These are phyloP conservation scores for Pouteria campechiana DNA, from an alignment of 179 eudicot species.

Conservation along the genomic window DNA sequence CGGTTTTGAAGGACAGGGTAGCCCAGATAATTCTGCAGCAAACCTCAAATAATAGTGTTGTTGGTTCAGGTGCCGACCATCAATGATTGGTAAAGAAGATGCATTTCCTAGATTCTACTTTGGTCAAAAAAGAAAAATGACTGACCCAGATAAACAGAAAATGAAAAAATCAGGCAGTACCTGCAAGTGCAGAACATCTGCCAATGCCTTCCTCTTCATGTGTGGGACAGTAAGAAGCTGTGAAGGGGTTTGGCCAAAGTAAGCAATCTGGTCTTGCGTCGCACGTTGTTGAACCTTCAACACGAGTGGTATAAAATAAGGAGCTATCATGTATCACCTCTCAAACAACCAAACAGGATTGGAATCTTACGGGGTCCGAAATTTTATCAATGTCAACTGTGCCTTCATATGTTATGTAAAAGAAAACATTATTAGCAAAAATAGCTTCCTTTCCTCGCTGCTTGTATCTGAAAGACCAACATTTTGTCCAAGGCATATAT, in stretches of 20 bases:
- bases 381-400: constrained; percentile 87
- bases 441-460: constrained; percentile 98
- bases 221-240: constrained; percentile 89
- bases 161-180: constrained; percentile 18
- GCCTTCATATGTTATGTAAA: constrained; percentile 93
- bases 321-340: constrained; percentile 10
- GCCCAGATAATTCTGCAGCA: too few species aligned
- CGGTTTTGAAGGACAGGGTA: too few species aligned
- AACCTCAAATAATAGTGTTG: too few species aligned
- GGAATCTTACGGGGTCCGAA: constrained; percentile 63
- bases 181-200: constrained; percentile 95
- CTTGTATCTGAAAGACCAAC: constrained; percentile 47
- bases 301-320: constrained; percentile 8
- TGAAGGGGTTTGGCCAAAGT: constrained; percentile 98
- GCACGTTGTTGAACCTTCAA: constrained; percentile 90
- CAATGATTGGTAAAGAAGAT: too few species aligned
- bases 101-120: too few species aligned
- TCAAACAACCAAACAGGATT: constrained; percentile 1
- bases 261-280: constrained; percentile 97
- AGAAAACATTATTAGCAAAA: constrained; percentile 83
- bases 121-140: too few species aligned
- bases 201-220: constrained; percentile 67
- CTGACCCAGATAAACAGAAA: too few species aligned
- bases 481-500: too few species aligned
- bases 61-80: too few species aligned